Conservation (phyloP, 2,329 filamentous ascomycete species). For the Ceratocystis destructans region DNA sequence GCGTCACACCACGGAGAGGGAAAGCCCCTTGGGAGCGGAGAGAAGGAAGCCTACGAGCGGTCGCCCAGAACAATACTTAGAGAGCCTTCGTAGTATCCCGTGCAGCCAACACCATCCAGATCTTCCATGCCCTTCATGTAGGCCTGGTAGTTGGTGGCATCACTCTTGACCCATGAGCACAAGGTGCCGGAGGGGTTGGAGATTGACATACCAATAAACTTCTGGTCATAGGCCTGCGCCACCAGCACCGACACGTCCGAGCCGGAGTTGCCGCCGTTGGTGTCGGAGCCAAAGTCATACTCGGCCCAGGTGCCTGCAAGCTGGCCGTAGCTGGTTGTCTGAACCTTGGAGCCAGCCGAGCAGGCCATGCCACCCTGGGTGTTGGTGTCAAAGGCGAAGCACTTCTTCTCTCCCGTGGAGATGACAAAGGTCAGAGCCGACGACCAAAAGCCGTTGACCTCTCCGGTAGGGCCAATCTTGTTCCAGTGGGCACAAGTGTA, state of each 20-base stretch:
- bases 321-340: constrained; percentile 29
- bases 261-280: constrained; percentile 38
- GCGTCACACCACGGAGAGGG: background rate
- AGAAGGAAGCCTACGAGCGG: constrained; percentile 13
- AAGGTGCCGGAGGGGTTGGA: constrained; percentile 27
- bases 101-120: constrained; percentile 31
- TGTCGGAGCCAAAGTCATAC: constrained; percentile 34
- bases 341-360: constrained; percentile 25
- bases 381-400: constrained; percentile 34
- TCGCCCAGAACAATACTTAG: constrained; percentile 27
- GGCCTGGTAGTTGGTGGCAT: constrained; percentile 28
- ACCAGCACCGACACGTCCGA: constrained; percentile 39
- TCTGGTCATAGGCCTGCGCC: constrained; percentile 25
- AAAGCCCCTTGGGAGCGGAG: background rate
- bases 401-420: constrained; percentile 27
- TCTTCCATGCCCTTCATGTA: constrained; percentile 29
- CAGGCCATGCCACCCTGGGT: constrained; percentile 38
- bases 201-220: constrained; percentile 28
- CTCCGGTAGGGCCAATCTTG: constrained; percentile 36
- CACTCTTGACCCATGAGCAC: constrained; percentile 31
- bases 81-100: constrained; percentile 25
- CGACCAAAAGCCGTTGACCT: constrained; percentile 37
- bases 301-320: constrained; percentile 37
- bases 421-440: constrained; percentile 33
- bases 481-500: constrained; percentile 35